A percentile compares a stretch with the other conserved stretches of the same genome.
phyloP scores from a whole-genome alignment of 75 land plant species.

The Selaginella moellendorffii region DNA sequence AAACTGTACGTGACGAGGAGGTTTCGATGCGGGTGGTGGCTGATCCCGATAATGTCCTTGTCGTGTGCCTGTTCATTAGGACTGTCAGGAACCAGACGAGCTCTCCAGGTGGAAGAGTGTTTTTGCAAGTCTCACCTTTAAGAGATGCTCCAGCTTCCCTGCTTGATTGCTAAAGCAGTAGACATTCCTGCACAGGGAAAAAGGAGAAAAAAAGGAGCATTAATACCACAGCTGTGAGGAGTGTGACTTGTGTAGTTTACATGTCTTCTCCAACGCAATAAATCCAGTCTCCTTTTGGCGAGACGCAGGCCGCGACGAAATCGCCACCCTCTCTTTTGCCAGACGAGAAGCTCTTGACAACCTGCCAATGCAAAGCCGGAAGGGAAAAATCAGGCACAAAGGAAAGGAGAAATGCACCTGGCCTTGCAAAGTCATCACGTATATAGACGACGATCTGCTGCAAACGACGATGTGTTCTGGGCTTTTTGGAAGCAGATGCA shows the following conservation, averaged over 20 bases:
- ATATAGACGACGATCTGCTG: slow-evolving; percentile 1
- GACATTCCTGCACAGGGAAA: slow-evolving; percentile 8
- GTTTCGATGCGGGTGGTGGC: not conserved
- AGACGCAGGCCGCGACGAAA: slow-evolving; percentile 8
- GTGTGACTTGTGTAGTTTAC: too few species aligned
- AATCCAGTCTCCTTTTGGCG: slow-evolving; percentile 8
- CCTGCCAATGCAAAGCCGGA: not conserved
- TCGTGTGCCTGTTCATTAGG: not conserved
- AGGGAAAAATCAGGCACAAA: not conserved
- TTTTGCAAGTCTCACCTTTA: slow-evolving; percentile 42
- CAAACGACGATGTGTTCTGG: slow-evolving; percentile 2
- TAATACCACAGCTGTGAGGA: too few species aligned
- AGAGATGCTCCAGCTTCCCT: slow-evolving; percentile 3
- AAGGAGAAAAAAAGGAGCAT: too few species aligned
- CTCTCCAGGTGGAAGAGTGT: not conserved
- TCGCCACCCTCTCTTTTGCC: slow-evolving; percentile 8
- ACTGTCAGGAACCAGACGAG: not conserved
- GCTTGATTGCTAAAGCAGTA: slow-evolving; percentile 10
- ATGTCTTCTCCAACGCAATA: slow-evolving; percentile 24
- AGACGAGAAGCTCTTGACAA: slow-evolving; percentile 1
- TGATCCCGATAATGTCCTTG: not conserved
- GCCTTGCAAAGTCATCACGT: slow-evolving; percentile 46
- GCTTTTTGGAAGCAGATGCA: slow-evolving; percentile 1
- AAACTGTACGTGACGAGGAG: not conserved
- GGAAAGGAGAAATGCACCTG: slow-evolving; percentile 44